These are phyloP conservation scores for Castanea crenata DNA, from an alignment of 306 rosid genomes.

Conservation along the genomic window DNA sequence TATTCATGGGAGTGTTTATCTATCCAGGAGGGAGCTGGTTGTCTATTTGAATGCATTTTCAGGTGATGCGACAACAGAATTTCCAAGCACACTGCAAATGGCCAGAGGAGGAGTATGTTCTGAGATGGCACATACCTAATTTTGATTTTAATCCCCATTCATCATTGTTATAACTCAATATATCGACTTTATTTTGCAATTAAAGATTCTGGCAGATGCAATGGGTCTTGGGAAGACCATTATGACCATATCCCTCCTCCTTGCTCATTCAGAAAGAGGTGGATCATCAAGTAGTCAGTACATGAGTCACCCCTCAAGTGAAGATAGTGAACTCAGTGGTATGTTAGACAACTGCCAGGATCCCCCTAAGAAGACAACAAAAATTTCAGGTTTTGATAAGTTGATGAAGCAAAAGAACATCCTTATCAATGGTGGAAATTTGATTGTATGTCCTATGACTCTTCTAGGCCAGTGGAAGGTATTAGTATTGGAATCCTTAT, in stretches of 20 bases:
- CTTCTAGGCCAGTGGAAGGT: slow-evolving; percentile 99
- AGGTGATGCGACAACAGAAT: slow-evolving; percentile 82
- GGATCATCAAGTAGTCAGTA: slow-evolving; percentile 50
- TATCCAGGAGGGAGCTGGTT: slow-evolving; percentile 63
- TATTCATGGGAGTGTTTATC: slow-evolving; percentile 26
- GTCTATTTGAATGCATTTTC: slow-evolving; percentile 89
- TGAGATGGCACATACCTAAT: slow-evolving; percentile 21
- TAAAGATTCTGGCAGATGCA: slow-evolving; percentile 95
- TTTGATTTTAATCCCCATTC: slow-evolving; percentile 1
- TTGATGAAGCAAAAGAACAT: slow-evolving; percentile 45
- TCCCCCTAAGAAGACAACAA: slow-evolving; percentile 43
- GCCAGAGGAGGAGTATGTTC: slow-evolving; percentile 94
- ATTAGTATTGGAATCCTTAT: slow-evolving; percentile 7
- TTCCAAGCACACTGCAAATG: slow-evolving; percentile 95
- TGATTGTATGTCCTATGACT: slow-evolving; percentile 92
- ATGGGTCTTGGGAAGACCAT: slow-evolving; percentile 99
- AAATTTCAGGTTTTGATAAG: slow-evolving; percentile 70
- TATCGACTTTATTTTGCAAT: slow-evolving; percentile 31
- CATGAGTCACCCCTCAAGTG: slow-evolving; percentile 30
- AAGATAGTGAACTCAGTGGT: slow-evolving; percentile 45
- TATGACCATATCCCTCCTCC: slow-evolving; percentile 90
- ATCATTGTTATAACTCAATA: slow-evolving; percentile 13
- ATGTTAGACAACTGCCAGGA: slow-evolving; percentile 28
- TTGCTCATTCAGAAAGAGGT: slow-evolving; percentile 62
- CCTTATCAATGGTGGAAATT: slow-evolving; percentile 66